Base-by-base conservation (phyloP, 1,284 basidiomycete genomes). In the Pterulicium gracile region DNA sequence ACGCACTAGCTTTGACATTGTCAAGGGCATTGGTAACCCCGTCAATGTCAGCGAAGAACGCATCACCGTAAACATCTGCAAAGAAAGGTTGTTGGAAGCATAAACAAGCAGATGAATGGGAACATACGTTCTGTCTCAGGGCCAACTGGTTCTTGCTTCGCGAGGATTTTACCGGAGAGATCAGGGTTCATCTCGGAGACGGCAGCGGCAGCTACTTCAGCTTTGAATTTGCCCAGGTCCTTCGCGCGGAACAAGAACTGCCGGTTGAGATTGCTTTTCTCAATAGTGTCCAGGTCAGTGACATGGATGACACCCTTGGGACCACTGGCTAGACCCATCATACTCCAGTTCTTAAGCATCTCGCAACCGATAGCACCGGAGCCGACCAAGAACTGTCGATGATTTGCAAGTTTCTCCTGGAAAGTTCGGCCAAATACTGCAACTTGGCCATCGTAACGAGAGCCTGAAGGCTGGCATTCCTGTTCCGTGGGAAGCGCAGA, bases 291-390 rank as follows among this genome's bases (percentile, higher is more conserved):
- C 59, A 98, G 69, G 64, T 99, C 96, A 13, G 96, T 98, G 45
- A 99, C 92, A 58, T 94, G 83, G 51, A 99, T 92, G 47, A 77
- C 68, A 18, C 92, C 96, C 46, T 83, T 70, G 13, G 80, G 72
- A 2, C 89, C 91, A 35, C 85, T 77, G 12, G 80, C 95, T 42
- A 99, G 71, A 54, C 96, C 96, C 79, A 99, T 97, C 92, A 99
- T 93, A 57, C 89, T 88, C 96, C 96, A 99, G 67, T 99, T 99
- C 75, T 99, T 99, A 59, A 99, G 70, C 96, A 98, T 98, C 68
- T 99, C 96, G 61, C 97, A 99, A 19, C 96, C 96, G 61, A 99
- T 99, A 41, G 96, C 96, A 50, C 96, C 96, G 18, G 95, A 86
- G 4, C 96, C 96, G 45, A 99, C 96, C 22, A 99, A 77, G 77